Base-by-base conservation (phyloP, 2,329 filamentous ascomycete genomes). In the Botrytis paeoniae region DNA sequence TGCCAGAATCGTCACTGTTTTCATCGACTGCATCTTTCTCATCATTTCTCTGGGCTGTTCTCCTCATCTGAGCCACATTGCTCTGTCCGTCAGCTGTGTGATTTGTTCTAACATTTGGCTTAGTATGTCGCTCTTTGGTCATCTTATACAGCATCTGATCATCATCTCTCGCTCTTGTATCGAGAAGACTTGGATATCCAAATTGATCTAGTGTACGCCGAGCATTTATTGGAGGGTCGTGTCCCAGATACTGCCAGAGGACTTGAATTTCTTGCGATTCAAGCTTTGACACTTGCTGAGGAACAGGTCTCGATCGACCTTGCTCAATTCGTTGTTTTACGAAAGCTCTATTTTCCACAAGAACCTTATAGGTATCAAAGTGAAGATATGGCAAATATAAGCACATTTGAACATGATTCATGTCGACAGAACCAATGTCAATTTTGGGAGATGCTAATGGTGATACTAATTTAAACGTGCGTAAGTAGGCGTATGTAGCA, bases 141-240 rank as follows among this genome's bases (percentile, higher is more conserved):
- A 66, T 54, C 25, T 66, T 54, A 5, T 66, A 39, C 25, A 66
- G 25, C 14, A 66, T 66, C 8, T 70, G 69, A 59, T 74, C 63
- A 16, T 72, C 64, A 62, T 74, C 70, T 70, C 73, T 57, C 18
- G 69, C 69, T 9, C 64, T 70, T 20, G 64, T 70, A 59, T 74
- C 70, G 43, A 72, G 65, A 39, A 75, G 72, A 48, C 73, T 66
- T 45, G 74, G 74, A 57, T 71, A 75, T 4, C 65, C 73, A 32
- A 70, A 75, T 45, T 75, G 74, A 70, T 75, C 69, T 10, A 74
- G 69, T 39, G 73, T 75, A 18, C 74, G 54, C 22, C 72, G 41
- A 35, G 29, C 71, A 60, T 75, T 74, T 22, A 75, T 64, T 14
- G 74, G 72, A 54, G 72, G 74, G 43, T 74, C 74, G 25, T 75